phyloP scores from a whole-genome alignment of 1,284 basidiomycete genomes.

The Trametes hirsuta region DNA sequence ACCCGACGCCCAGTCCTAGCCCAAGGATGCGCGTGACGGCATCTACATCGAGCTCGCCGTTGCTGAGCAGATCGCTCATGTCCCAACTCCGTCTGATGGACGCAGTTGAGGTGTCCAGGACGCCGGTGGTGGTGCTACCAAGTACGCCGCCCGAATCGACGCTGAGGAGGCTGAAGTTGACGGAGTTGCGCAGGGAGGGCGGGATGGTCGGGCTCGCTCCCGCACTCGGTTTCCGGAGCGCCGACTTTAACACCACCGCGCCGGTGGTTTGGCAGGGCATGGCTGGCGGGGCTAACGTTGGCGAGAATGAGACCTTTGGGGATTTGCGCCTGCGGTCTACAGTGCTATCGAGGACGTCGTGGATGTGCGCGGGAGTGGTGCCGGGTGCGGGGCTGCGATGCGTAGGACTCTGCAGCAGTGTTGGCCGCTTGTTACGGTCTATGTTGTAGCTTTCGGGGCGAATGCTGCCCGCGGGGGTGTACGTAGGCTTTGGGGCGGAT shows the following conservation, averaged over 20 bases:
- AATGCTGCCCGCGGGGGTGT: slow-evolving; percentile 4
- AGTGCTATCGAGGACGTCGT: slow-evolving; percentile 3
- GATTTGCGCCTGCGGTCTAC: slow-evolving; percentile 4
- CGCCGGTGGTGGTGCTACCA: too few relatives aligned
- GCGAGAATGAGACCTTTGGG: slow-evolving; percentile 18
- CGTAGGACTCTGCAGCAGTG: slow-evolving; percentile 15
- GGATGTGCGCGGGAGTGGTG: neutral
- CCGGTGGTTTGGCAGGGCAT: neutral
- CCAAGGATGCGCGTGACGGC: slow-evolving; percentile 34
- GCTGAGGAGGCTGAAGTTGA: slow-evolving; percentile 12
- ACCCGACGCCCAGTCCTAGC: slow-evolving; percentile 23
- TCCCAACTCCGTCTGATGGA: slow-evolving; percentile 23
- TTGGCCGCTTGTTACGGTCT: neutral
- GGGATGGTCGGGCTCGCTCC: slow-evolving; percentile 22
- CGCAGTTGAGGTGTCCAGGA: too few relatives aligned
- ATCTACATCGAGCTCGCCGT: slow-evolving; percentile 36
- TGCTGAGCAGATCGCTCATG: slow-evolving; percentile 28
- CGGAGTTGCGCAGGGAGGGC: slow-evolving; percentile 24
- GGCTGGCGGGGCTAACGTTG: slow-evolving; percentile 1
- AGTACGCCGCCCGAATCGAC: neutral
- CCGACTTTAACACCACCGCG: slow-evolving; percentile 2
- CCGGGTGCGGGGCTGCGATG: slow-evolving; percentile 11
- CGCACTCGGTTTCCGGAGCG: neutral
- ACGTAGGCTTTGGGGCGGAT: slow-evolving; percentile 19
- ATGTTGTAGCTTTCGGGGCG: slow-evolving; percentile 21